Percentiles rank a stretch among this genome's conserved stretches.
Evolutionary conservation across 169 alveolate genomes (phyloP).

Genomic region (Plasmodium gaboni): DNA sequence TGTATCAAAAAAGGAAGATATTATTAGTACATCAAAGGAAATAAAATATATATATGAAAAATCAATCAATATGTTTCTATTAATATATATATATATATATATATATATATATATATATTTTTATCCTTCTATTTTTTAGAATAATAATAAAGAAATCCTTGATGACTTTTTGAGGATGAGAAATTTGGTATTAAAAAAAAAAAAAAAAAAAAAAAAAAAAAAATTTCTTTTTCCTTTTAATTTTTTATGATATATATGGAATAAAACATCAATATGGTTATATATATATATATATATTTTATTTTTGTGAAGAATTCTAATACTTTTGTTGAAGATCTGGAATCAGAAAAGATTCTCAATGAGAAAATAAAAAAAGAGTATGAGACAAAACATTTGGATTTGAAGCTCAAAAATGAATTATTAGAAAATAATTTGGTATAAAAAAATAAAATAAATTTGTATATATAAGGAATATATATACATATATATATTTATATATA

Average conservation of each 20-base stretch:
- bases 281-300: neutral
- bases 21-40: constrained; percentile 9
- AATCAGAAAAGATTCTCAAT: constrained; percentile 19
- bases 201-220: no score
- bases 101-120: neutral
- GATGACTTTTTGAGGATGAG: constrained; percentile 62
- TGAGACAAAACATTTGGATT: constrained; percentile 35
- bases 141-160: constrained; percentile 37
- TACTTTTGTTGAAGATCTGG: constrained; percentile 31
- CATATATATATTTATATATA: neutral
- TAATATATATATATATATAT: neutral
- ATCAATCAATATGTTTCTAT: neutral
- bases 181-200: constrained; percentile 43
- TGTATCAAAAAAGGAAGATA: constrained; percentile 37
- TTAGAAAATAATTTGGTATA: constrained; percentile 40
- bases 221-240: neutral
- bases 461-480: neutral
- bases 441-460: neutral
- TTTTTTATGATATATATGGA: neutral
- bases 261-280: neutral
- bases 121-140: constrained; percentile 5
- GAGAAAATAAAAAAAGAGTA: constrained; percentile 42
- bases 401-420: constrained; percentile 31
- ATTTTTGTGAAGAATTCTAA: constrained; percentile 35
- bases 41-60: neutral